These are phyloP conservation scores for Penicillium sp. DNA, from an alignment of 2,329 filamentous ascomycete species.

Conservation along the genomic window DNA sequence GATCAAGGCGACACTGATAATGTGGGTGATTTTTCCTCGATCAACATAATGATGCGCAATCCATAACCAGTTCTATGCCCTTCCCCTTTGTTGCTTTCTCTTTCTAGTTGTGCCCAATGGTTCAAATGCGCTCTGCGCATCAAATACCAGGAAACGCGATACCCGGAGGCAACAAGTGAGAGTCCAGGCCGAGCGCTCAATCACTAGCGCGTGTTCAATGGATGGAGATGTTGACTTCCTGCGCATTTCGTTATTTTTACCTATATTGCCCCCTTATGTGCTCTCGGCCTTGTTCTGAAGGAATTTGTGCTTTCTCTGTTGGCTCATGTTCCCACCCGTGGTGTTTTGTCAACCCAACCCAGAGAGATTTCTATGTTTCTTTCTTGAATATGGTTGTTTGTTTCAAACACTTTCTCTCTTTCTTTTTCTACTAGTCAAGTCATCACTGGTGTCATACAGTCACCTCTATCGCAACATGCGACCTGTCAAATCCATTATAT, in stretches of 20 bases:
- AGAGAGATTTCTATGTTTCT: neutral
- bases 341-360: neutral
- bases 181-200: neutral
- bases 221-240: neutral
- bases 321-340: neutral
- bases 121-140: neutral
- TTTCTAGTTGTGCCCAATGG: neutral
- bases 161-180: neutral
- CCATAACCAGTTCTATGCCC: slow-evolving; percentile 38
- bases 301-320: neutral
- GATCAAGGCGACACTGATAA: slow-evolving; percentile 58
- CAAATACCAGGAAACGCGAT: neutral
- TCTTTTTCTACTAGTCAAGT: neutral
- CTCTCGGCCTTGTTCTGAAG: neutral
- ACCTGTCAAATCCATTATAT: neutral
- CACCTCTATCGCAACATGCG: neutral
- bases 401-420: neutral
- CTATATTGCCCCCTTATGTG: neutral
- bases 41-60: slow-evolving; percentile 61
- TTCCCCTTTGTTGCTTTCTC: slow-evolving; percentile 7
- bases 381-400: neutral
- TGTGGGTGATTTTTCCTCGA: slow-evolving; percentile 65
- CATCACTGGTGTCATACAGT: neutral
- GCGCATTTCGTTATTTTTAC: neutral
- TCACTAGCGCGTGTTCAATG: neutral